These are phyloP conservation scores for Pharnaceum exiguum DNA, from an alignment of 148 eudicot species.

Conservation along the genomic window DNA sequence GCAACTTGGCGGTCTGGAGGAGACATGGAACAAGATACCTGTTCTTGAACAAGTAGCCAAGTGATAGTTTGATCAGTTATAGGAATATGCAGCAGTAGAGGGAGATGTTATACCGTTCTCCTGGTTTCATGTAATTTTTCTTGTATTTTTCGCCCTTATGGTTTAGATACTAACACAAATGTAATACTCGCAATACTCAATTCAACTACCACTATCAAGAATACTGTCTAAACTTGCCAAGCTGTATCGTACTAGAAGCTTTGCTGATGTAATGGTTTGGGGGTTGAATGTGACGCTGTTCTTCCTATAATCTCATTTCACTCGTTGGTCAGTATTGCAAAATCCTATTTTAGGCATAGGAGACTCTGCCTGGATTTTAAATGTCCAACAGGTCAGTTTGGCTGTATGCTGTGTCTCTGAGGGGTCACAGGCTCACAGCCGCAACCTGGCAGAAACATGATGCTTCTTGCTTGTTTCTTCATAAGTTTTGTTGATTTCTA, in stretches of 20 bases:
- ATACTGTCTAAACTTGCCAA: conserved; percentile 7
- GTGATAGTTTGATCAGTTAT: conserved; percentile 13
- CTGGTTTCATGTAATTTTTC: conserved; percentile 7
- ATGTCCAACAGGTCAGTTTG: no score
- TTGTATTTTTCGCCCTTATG: conserved; percentile 8
- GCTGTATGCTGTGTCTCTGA: no score
- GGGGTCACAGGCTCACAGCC: no score
- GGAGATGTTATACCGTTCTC: conserved; percentile 1
- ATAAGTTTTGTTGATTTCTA: no score
- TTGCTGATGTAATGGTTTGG: no score
- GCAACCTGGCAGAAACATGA: no score
- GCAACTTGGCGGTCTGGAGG: conserved; percentile 48
- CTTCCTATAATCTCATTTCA: no score
- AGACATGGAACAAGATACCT: conserved; percentile 57
- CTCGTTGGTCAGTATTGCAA: no score
- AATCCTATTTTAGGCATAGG: no score
- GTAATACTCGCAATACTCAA: conserved; percentile 19
- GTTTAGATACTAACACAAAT: conserved; percentile 28
- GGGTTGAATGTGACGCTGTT: no score
- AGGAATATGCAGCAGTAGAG: background rate
- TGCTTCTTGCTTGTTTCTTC: no score
- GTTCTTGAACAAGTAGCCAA: conserved; percentile 59
- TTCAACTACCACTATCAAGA: conserved; percentile 8
- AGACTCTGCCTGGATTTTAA: no score
- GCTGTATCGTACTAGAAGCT: background rate